Percentiles rank a stretch among this genome's conserved stretches.
These are phyloP conservation scores for Calonectria pseudoturangicola DNA, from an alignment of 2,329 filamentous ascomycete species.

Conservation along the genomic window DNA sequence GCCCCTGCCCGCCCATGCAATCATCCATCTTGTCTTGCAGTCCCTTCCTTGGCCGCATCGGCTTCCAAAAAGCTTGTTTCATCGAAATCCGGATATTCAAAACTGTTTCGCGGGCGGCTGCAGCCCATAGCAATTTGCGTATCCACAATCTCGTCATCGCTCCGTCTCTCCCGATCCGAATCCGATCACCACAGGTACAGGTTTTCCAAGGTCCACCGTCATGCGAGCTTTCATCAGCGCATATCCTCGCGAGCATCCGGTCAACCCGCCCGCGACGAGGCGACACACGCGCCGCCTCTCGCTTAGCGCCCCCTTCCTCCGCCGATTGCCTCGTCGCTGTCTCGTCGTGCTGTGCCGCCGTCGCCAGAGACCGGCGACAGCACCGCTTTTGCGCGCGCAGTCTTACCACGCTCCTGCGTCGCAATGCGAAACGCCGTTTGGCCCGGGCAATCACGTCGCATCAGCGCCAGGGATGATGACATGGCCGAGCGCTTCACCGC, in stretches of 20 bases:
- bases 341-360: neutral
- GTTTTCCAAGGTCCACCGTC: neutral
- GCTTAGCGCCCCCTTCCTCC: constrained; percentile 3
- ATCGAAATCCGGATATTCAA: neutral
- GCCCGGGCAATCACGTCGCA: constrained; percentile 1
- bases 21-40: no score
- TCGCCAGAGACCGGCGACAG: neutral
- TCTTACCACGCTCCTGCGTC: neutral
- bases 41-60: constrained; percentile 17
- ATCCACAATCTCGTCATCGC: constrained; percentile 11
- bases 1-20: constrained; percentile 2
- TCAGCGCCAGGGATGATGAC: constrained; percentile 7
- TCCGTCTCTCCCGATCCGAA: constrained; percentile 17
- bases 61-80: constrained; percentile 22
- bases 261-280: constrained; percentile 8
- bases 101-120: constrained; percentile 3
- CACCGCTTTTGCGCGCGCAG: constrained; percentile 14
- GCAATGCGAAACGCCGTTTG: constrained; percentile 9
- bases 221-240: constrained; percentile 36
- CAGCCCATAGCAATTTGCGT: neutral
- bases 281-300: neutral
- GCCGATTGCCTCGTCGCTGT: neutral
- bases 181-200: constrained; percentile 1
- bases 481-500: neutral
- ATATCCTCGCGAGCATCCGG: neutral